Percentiles rank a stretch among this genome's conserved stretches.
Conservation (phyloP, 768 basidiomycete species). For the Cystobasidium ongulense region DNA sequence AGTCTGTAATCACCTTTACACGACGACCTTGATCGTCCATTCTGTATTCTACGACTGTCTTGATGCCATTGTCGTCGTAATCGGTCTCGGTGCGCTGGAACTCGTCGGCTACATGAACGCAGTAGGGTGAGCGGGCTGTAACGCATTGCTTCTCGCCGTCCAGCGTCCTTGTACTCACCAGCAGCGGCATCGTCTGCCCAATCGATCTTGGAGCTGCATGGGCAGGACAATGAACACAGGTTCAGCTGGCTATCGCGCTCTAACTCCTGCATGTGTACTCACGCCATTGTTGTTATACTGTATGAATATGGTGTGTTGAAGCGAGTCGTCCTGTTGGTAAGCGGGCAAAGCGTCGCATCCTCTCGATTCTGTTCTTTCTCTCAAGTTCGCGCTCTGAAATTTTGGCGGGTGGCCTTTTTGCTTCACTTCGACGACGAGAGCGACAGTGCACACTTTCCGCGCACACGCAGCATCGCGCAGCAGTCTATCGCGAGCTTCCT, state of each 20-base stretch:
- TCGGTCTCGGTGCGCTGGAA: slow-evolving; percentile 55
- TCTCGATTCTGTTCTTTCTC: background rate
- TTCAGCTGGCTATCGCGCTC: background rate
- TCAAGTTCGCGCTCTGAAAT: background rate
- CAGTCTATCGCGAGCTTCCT: background rate
- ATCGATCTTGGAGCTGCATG: slow-evolving; percentile 20
- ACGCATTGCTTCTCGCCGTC: background rate
- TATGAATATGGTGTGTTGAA: background rate
- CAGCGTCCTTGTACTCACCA: slow-evolving; percentile 1
- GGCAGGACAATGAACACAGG: background rate
- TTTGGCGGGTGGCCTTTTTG: background rate
- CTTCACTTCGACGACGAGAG: background rate
- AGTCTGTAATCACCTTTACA: slow-evolving; percentile 60
- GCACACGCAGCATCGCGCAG: background rate
- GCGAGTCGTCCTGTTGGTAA: background rate
- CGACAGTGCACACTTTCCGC: too few species aligned
- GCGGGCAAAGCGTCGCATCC: background rate
- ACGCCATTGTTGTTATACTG: background rate
- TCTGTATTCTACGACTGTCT: slow-evolving; percentile 71
- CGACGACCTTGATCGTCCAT: slow-evolving; percentile 89
- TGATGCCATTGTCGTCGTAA: slow-evolving; percentile 75
- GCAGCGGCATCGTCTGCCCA: slow-evolving; percentile 30
- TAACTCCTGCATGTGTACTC: background rate
- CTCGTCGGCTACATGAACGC: slow-evolving; percentile 4
- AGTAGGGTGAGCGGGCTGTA: too few species aligned